Percentiles rank a stretch among this genome's conserved stretches.
phyloP scores from a whole-genome alignment of 2,329 filamentous ascomycete genomes.

The Claviceps humidiphila region DNA sequence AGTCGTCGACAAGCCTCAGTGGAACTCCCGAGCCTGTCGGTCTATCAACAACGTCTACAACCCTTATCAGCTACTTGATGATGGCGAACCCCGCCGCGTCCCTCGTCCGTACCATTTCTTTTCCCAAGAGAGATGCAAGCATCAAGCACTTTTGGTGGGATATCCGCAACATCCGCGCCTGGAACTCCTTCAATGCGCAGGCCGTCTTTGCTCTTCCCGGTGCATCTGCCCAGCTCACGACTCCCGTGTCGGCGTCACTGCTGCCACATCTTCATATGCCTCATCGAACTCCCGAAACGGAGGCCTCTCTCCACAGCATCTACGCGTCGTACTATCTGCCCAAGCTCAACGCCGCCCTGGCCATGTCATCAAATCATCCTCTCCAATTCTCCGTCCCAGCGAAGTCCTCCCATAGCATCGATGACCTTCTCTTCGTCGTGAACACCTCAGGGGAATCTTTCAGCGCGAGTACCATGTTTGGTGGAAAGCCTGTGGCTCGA shows the following conservation, averaged over 20 bases:
- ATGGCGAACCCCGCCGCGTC: conserved; percentile 68
- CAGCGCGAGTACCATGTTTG: conserved; percentile 40
- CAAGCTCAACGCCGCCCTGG: conserved; percentile 75
- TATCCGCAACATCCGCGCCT: conserved; percentile 71
- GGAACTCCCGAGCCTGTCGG: conserved; percentile 28
- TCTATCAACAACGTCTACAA: conserved; percentile 39
- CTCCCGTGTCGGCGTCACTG: conserved; percentile 47
- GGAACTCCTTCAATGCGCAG: conserved; percentile 64
- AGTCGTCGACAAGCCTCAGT: conserved; percentile 29
- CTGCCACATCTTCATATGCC: conserved; percentile 46
- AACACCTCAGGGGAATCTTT: conserved; percentile 43
- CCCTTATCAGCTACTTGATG: conserved; percentile 66
- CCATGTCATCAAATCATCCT: conserved; percentile 57
- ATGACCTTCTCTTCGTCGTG: conserved; percentile 51
- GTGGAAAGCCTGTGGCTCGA: conserved; percentile 37
- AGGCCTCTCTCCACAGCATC: conserved; percentile 60
- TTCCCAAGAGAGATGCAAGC: conserved; percentile 50
- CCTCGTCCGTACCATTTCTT: conserved; percentile 66
- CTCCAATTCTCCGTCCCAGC: conserved; percentile 36
- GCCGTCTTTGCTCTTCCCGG: conserved; percentile 62
- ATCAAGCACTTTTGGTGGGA: conserved; percentile 94
- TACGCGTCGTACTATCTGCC: conserved; percentile 69
- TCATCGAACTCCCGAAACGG: conserved; percentile 62
- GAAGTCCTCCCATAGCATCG: conserved; percentile 19
- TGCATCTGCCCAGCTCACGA: conserved; percentile 58